A percentile compares a stretch with the other conserved stretches of the same genome.
phyloP scores from a whole-genome alignment of 352 stramenopile species.

The Pythium plurisporium region DNA sequence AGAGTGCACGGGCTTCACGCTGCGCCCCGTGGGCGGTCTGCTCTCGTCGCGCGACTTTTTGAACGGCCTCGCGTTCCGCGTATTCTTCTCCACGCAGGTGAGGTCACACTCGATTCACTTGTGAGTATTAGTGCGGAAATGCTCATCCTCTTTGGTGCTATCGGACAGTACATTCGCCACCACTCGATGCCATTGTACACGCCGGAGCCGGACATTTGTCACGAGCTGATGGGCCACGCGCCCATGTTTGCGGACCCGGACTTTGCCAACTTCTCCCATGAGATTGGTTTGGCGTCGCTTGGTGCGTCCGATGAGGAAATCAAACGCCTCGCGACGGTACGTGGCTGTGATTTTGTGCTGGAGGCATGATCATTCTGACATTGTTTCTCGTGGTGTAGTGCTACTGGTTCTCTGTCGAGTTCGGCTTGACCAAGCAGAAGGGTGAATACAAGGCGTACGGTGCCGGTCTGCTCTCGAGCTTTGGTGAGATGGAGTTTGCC shows the following conservation, averaged over 20 bases:
- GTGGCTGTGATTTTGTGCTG: not conserved
- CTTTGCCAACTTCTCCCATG: slow-evolving; percentile 96
- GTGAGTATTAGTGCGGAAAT: no score
- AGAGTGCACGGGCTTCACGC: slow-evolving; percentile 86
- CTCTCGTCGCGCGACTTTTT: slow-evolving; percentile 97
- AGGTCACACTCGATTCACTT: no score
- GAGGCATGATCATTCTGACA: no score
- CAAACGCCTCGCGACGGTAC: slow-evolving; percentile 85
- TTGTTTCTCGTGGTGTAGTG: no score
- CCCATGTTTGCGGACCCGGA: slow-evolving; percentile 97
- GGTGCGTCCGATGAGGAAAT: slow-evolving; percentile 96
- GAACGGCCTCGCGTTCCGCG: slow-evolving; percentile 96
- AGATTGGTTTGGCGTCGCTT: slow-evolving; percentile 95
- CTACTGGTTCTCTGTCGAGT: slow-evolving; percentile 99
- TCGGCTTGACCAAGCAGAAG: slow-evolving; percentile 92
- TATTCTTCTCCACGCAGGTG: slow-evolving; percentile 97
- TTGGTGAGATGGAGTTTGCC: slow-evolving; percentile 96
- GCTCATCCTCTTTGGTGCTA: no score
- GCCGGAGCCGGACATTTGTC: slow-evolving; percentile 97
- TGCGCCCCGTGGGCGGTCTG: slow-evolving; percentile 93
- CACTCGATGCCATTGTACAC: slow-evolving; percentile 96
- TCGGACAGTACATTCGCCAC: slow-evolving; percentile 90
- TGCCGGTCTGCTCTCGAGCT: slow-evolving; percentile 94
- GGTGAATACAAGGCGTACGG: slow-evolving; percentile 95
- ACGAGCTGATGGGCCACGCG: slow-evolving; percentile 95